phyloP scores from a whole-genome alignment of 768 basidiomycete genomes.

The Auriscalpium orientale region DNA sequence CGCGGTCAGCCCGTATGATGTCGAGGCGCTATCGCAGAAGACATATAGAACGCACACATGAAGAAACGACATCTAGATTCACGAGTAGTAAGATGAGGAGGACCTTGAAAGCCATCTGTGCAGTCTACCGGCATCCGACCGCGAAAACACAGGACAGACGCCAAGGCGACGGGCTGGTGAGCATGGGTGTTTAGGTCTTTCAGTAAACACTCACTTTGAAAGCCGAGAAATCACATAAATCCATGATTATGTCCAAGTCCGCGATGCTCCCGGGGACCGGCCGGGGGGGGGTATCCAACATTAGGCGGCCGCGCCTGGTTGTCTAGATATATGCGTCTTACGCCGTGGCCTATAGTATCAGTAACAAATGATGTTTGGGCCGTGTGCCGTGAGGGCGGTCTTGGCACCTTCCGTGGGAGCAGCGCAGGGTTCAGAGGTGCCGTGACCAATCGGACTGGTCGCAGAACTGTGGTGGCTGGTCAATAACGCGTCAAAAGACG shows the following conservation, averaged over 20 bases:
- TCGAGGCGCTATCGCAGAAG: too few species aligned
- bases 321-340: slow-evolving; percentile 72
- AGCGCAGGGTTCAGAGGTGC: slow-evolving; percentile 68
- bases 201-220: slow-evolving; percentile 44
- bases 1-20: too few species aligned
- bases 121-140: too few species aligned
- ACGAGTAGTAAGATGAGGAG: too few species aligned
- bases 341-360: slow-evolving; percentile 65
- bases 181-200: slow-evolving; percentile 3
- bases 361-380: slow-evolving; percentile 40
- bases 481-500: neutral
- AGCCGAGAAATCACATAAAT: slow-evolving; percentile 84
- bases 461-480: slow-evolving; percentile 47
- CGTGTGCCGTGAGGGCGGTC: slow-evolving; percentile 41
- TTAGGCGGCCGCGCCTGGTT: slow-evolving; percentile 51
- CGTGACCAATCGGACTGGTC: slow-evolving; percentile 49
- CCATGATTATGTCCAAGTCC: slow-evolving; percentile 87
- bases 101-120: too few species aligned
- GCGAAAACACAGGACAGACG: too few species aligned
- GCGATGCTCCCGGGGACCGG: slow-evolving; percentile 79
- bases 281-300: slow-evolving; percentile 79
- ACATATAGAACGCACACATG: too few species aligned
- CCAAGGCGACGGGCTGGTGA: neutral
- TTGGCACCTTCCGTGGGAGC: slow-evolving; percentile 42
- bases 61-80: too few species aligned